These are phyloP conservation scores for Uronychia binucleata DNA, from an alignment of 73 alveolate genomes.

Conservation along the genomic window DNA sequence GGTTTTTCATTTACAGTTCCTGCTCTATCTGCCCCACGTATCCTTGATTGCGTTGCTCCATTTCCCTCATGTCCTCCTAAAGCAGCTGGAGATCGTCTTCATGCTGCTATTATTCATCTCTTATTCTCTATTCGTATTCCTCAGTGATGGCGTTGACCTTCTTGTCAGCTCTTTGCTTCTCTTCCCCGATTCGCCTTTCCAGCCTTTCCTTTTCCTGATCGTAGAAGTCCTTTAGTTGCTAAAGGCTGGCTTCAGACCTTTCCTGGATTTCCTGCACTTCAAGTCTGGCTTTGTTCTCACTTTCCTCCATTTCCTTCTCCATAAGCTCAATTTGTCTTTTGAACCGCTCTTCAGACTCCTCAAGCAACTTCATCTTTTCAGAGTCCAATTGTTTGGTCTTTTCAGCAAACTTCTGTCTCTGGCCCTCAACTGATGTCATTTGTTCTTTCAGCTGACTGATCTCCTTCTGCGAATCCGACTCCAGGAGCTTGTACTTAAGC, in stretches of 20 bases:
- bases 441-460: conserved; percentile 5
- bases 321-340: not conserved
- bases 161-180: conserved; percentile 54
- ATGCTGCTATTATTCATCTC: conserved; percentile 64
- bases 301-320: conserved; percentile 60
- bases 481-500: conserved; percentile 22
- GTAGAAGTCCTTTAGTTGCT: conserved; percentile 67
- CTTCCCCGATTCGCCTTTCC: conserved; percentile 63
- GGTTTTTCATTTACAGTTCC: conserved; percentile 58
- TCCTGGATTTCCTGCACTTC: conserved; percentile 44
- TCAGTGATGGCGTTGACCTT: conserved; percentile 35
- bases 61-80: conserved; percentile 37
- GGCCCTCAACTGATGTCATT: conserved; percentile 11
- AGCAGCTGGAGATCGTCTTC: conserved; percentile 52
- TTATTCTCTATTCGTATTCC: conserved; percentile 36
- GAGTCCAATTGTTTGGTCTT: conserved; percentile 28
- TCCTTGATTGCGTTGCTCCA: conserved; percentile 50
- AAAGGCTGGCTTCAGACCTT: conserved; percentile 61
- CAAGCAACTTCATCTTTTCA: conserved; percentile 13
- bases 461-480: conserved; percentile 32
- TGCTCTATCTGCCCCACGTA: conserved; percentile 16
- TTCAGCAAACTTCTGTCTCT: conserved; percentile 1
- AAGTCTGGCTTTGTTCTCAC: conserved; percentile 7
- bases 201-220: conserved; percentile 71
- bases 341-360: conserved; percentile 44